Percentiles rank a stretch among this genome's conserved stretches.
phyloP scores from a whole-genome alignment of 306 rosid species.

The Luffa aegyptiaca region DNA sequence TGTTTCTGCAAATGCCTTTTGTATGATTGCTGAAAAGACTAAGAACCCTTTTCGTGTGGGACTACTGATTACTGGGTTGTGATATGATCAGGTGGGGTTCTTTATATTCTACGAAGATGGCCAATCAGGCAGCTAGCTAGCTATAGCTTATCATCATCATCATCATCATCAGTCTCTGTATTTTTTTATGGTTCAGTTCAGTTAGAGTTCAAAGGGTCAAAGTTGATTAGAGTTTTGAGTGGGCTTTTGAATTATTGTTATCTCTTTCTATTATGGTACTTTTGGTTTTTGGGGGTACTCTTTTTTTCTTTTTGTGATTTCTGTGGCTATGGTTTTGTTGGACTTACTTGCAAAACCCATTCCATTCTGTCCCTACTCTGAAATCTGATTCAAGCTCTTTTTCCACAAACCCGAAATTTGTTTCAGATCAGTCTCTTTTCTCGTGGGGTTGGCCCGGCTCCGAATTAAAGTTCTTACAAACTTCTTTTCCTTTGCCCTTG shows the following conservation, averaged over 20 bases:
- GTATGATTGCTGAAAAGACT: constrained; percentile 4
- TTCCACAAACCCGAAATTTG: not conserved
- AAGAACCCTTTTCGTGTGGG: constrained; percentile 1
- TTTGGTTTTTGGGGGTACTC: constrained; percentile 1
- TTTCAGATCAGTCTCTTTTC: constrained; percentile 1
- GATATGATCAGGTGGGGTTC: constrained; percentile 2
- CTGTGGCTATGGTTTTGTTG: constrained; percentile 11
- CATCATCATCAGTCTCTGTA: not conserved
- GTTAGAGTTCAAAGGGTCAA: not conserved
- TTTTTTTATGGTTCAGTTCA: not conserved
- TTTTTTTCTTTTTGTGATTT: not conserved
- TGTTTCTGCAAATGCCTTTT: not conserved
- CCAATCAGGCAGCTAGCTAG: not conserved
- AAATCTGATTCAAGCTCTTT: constrained; percentile 1
- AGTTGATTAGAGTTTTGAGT: not conserved
- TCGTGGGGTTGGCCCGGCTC: constrained; percentile 11
- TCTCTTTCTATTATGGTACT: constrained; percentile 2
- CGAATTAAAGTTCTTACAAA: not conserved
- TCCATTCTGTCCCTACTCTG: not conserved
- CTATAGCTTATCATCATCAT: not conserved
- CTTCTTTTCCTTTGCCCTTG: not conserved
- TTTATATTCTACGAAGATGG: not conserved
- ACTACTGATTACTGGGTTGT: constrained; percentile 4
- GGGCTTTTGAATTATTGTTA: constrained; percentile 9
- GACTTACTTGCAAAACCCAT: not conserved